Conservation (phyloP, 2,329 filamentous ascomycete species). For the Pyrenochaeta sp. region DNA sequence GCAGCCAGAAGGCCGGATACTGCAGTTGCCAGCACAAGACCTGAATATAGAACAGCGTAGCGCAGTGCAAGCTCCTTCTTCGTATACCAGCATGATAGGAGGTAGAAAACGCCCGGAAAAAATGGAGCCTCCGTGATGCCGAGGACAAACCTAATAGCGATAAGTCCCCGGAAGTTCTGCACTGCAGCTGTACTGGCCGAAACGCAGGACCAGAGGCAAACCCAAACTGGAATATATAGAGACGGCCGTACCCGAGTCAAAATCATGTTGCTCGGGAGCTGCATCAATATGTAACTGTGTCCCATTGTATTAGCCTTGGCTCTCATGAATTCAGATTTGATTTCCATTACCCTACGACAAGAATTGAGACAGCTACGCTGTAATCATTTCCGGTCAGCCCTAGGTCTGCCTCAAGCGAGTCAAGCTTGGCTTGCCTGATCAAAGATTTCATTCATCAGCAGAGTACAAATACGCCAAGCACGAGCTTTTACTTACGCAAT, state of each 20-base stretch:
- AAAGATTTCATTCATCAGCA: not conserved
- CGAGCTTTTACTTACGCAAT: too few relatives aligned
- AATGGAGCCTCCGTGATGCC: constrained; percentile 42
- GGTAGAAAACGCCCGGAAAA: constrained; percentile 31
- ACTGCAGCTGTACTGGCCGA: constrained; percentile 36
- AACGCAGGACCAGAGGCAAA: constrained; percentile 44
- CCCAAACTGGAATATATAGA: constrained; percentile 19
- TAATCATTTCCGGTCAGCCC: constrained; percentile 20
- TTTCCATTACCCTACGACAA: constrained; percentile 11
- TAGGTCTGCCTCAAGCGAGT: constrained; percentile 65
- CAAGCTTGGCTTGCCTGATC: constrained; percentile 47
- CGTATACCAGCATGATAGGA: constrained; percentile 59
- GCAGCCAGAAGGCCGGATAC: constrained; percentile 65
- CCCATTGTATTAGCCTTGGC: too few relatives aligned
- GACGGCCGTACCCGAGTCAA: too few relatives aligned
- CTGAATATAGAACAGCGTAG: constrained; percentile 63
- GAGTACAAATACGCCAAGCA: too few relatives aligned
- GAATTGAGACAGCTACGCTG: constrained; percentile 58
- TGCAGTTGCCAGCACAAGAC: constrained; percentile 57
- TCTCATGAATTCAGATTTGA: too few relatives aligned
- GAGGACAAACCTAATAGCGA: constrained; percentile 39
- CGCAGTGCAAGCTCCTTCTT: constrained; percentile 61
- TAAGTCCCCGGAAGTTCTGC: constrained; percentile 39
- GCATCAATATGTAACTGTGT: too few relatives aligned
- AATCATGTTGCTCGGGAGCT: too few relatives aligned